Conservation (phyloP, 257 asterid species). For the Solanum chiquidenum region DNA sequence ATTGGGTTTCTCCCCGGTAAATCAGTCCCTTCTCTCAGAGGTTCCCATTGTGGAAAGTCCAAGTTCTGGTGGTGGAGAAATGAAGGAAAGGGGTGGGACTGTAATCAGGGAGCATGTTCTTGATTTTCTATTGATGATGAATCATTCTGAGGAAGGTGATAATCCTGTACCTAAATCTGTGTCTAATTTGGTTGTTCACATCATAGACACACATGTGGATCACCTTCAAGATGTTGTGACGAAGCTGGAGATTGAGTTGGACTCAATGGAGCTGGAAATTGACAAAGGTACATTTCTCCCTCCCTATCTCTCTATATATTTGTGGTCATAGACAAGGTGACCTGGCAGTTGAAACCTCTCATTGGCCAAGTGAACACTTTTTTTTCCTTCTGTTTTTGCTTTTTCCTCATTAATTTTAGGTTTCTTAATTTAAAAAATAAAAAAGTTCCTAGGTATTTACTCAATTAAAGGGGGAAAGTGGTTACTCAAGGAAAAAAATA, state of each 20-base stretch:
- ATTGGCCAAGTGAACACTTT: neutral
- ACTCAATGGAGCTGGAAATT: constrained; percentile 70
- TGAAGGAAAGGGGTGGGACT: constrained; percentile 44
- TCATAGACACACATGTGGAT: constrained; percentile 90
- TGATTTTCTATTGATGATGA: constrained; percentile 76
- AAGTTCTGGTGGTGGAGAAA: constrained; percentile 11
- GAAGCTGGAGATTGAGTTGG: constrained; percentile 88
- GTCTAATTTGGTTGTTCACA: constrained; percentile 79
- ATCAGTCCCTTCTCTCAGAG: constrained; percentile 67
- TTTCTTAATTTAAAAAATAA: neutral
- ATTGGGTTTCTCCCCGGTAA: constrained; percentile 63
- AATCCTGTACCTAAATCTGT: constrained; percentile 89
- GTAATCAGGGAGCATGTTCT: constrained; percentile 76
- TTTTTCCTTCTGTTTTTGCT: neutral
- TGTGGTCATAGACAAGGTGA: neutral
- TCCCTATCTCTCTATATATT: neutral
- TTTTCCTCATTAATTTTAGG: neutral
- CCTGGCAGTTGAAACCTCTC: neutral
- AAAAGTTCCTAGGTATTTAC: neutral
- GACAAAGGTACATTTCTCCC: constrained; percentile 57
- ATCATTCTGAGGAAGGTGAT: constrained; percentile 94
- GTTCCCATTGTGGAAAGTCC: constrained; percentile 73
- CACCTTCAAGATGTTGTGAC: constrained; percentile 93
- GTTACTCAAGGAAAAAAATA: neutral
- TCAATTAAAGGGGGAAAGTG: neutral